phyloP scores from a whole-genome alignment of 352 stramenopile species.

The Globisporangium takayamanum region DNA sequence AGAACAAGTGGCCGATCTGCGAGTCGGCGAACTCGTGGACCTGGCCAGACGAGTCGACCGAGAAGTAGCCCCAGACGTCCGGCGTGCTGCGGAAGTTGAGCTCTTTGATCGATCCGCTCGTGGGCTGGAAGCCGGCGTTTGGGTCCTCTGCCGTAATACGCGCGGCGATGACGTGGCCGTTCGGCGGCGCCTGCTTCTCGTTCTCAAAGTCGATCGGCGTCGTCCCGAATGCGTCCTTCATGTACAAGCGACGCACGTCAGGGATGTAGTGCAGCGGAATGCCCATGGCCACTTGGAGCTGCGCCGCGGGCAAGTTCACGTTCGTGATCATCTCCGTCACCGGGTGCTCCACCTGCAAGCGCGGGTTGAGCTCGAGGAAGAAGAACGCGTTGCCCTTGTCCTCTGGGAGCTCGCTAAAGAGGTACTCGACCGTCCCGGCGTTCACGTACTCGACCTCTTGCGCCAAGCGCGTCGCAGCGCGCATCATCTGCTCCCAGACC shows the following conservation, averaged over 20 bases:
- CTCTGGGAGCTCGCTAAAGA: conserved; percentile 94
- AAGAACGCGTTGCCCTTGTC: conserved; percentile 95
- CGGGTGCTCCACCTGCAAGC: conserved; percentile 98
- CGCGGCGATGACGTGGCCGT: conserved; percentile 97
- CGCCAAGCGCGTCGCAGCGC: conserved; percentile 93
- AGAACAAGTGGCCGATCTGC: conserved; percentile 99
- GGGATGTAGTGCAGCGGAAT: conserved; percentile 98
- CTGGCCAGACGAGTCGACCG: conserved; percentile 96
- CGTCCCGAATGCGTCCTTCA: conserved; percentile 89
- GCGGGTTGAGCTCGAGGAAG: conserved; percentile 99
- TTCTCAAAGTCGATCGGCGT: conserved; percentile 95
- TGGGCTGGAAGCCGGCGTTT: conserved; percentile 98
- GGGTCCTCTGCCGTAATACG: conserved; percentile 99
- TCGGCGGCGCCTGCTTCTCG: conserved; percentile 66
- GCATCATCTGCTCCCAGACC: conserved; percentile 98
- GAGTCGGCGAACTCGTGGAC: conserved; percentile 99
- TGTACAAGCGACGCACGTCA: conserved; percentile 97
- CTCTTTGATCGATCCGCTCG: conserved; percentile 96
- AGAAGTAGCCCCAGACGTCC: conserved; percentile 99
- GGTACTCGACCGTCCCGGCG: conserved; percentile 99
- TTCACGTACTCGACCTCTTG: conserved; percentile 99
- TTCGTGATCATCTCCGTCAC: conserved; percentile 99
- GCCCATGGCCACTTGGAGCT: conserved; percentile 99
- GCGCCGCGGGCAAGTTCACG: conserved; percentile 95
- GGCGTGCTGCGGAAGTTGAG: conserved; percentile 99